Evolutionary conservation across 345 rosid species (phyloP).

Genomic region (Lepidium africanum): DNA sequence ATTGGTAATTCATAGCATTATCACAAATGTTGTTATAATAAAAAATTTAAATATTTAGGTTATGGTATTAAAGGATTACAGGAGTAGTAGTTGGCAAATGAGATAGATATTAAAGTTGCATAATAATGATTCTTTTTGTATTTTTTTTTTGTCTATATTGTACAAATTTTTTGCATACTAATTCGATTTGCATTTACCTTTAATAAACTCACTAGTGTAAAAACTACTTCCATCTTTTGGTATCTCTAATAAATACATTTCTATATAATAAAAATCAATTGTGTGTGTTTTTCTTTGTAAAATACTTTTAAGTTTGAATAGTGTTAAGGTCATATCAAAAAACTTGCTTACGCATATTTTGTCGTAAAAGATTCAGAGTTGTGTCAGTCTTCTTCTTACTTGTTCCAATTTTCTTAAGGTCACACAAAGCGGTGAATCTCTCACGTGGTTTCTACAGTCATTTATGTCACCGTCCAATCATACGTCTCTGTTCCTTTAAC

Average conservation of each 20-base stretch:
- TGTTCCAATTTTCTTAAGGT: background rate
- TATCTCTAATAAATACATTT: background rate
- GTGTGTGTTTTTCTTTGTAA: too few species aligned
- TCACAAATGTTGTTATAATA: background rate
- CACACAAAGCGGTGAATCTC: slow-evolving; percentile 21
- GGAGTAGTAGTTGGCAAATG: slow-evolving; percentile 9
- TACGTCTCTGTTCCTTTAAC: slow-evolving; percentile 15
- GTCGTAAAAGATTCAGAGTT: slow-evolving; percentile 21
- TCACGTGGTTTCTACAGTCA: slow-evolving; percentile 26
- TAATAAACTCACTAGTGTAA: too few species aligned
- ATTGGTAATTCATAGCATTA: background rate
- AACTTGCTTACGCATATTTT: slow-evolving; percentile 20
- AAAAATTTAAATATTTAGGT: too few species aligned
- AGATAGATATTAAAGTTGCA: too few species aligned
- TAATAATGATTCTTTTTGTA: slow-evolving; percentile 16
- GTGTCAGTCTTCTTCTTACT: slow-evolving; percentile 15
- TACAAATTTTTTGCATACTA: too few species aligned
- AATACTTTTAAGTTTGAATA: background rate
- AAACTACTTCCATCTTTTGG: too few species aligned
- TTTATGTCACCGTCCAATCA: slow-evolving; percentile 32
- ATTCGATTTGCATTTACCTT: too few species aligned
- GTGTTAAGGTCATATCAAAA: slow-evolving; percentile 25
- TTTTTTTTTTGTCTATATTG: too few species aligned
- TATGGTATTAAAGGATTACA: background rate
- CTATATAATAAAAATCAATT: background rate